Conservation (phyloP, 306 rosid species). For the Cicer pinnatifidum region DNA sequence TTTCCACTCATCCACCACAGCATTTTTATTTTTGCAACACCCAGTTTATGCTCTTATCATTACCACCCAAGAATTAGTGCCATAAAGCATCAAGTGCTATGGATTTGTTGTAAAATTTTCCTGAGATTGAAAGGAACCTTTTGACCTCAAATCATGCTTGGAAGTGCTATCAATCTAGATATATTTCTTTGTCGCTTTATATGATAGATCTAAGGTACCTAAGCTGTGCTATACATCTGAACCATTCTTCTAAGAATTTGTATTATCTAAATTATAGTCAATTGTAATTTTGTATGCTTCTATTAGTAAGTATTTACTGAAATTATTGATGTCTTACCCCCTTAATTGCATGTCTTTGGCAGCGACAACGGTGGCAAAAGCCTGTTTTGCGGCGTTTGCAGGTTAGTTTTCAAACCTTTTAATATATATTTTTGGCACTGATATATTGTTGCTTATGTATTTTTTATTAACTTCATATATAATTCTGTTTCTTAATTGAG, state of each 20-base stretch:
- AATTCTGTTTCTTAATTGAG: constrained; percentile 3
- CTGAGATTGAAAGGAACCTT: constrained; percentile 13
- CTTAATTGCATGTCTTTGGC: constrained; percentile 33
- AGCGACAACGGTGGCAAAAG: constrained; percentile 57
- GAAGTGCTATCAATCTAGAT: no score
- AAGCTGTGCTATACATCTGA: constrained; percentile 1
- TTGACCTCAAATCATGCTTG: constrained; percentile 2
- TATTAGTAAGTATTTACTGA: constrained; percentile 13
- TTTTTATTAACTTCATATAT: constrained; percentile 3
- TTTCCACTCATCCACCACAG: background rate
- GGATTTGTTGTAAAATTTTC: background rate
- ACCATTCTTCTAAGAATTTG: background rate
- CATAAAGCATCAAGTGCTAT: background rate
- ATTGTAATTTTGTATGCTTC: background rate
- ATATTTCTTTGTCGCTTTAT: constrained; percentile 9
- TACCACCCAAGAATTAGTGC: constrained; percentile 8
- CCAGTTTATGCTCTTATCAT: background rate
- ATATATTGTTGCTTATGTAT: background rate
- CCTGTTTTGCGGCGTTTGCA: constrained; percentile 57
- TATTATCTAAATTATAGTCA: background rate
- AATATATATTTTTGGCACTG: constrained; percentile 1
- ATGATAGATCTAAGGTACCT: constrained; percentile 4
- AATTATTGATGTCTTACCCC: constrained; percentile 21
- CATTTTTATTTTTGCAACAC: constrained; percentile 14
- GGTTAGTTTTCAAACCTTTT: constrained; percentile 44